Base-by-base conservation (phyloP, 2,329 filamentous ascomycete species). In the Penicillium capsulatum region DNA sequence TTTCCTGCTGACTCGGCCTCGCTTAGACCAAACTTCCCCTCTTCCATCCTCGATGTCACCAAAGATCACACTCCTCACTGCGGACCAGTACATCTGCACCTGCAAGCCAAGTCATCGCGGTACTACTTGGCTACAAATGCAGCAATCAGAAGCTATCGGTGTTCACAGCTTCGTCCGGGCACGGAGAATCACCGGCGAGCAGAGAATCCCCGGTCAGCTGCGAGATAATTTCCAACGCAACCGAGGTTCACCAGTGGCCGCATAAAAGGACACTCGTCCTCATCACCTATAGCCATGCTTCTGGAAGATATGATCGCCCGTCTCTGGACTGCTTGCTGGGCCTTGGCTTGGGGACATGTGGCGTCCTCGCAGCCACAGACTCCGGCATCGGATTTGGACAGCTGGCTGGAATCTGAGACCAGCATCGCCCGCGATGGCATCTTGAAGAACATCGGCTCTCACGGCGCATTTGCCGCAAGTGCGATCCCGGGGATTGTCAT, bases 391-490 rank as follows among this genome's bases (percentile, higher is more conserved):
- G 47, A 40, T 30, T 30, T 60, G 33, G 51, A 54, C 30, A 41
- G 47, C 29, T 57, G 54, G 55, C 17, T 58, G 19, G 40, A 65
- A 6, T 55, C 59, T 1, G 71, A 80, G 50, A 68, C 65, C 14
- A 51, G 61, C 0, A 60, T 76, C 42, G 70, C 77, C 6, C 62
- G 76, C 16, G 65, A 76, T 47, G 72, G 74, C 17, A 67, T 75
- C 13, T 58, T 79, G 26, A 67, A 72, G 51, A 80, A 80, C 47
- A 75, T 79, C 34, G 76, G 76, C 9, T 57, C 74, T 0, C 55
- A 66, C 55, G 76, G 76, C 10, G 66, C 63, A 2, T 66, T 69
- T 44, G 74, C 68, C 7, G 48, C 59, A 10, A 74, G 73, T 30
- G 74, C 73, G 3, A 60, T 60, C 16, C 56, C 72, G 2, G 76